A percentile compares a stretch with the other conserved stretches of the same genome.
Evolutionary conservation across 164 flowering plant genomes (phyloP).

Genomic region (Santalum album): DNA sequence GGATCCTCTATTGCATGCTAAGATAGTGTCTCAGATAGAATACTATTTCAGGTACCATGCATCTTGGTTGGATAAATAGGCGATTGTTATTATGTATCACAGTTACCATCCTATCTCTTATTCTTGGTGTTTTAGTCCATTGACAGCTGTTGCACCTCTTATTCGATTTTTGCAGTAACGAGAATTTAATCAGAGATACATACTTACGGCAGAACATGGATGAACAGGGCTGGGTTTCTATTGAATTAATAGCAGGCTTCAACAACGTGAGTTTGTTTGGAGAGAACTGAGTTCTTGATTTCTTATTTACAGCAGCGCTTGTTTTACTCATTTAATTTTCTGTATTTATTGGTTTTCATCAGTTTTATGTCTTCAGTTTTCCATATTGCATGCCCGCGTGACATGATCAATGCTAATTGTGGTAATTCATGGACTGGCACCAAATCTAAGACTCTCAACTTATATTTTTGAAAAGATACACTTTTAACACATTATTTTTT

Average conservation of each 20-base stretch:
- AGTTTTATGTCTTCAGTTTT: no score
- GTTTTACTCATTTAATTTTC: no score
- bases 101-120: background rate
- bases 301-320: background rate
- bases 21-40: slow-evolving; percentile 5
- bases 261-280: slow-evolving; percentile 35
- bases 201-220: slow-evolving; percentile 61
- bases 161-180: slow-evolving; percentile 35
- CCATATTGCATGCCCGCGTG: no score
- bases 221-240: slow-evolving; percentile 59
- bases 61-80: background rate
- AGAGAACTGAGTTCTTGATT: slow-evolving; percentile 7
- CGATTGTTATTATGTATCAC: background rate
- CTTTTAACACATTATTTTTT: no score
- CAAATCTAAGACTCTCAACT: no score
- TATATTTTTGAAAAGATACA: no score
- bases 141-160: slow-evolving; percentile 1
- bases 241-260: slow-evolving; percentile 48
- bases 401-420: no score
- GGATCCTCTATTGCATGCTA: slow-evolving; percentile 4
- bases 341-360: no score
- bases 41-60: slow-evolving; percentile 5
- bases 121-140: background rate
- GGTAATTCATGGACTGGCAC: no score
- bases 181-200: slow-evolving; percentile 47